These are phyloP conservation scores for Botryococcus braunii DNA, from an alignment of 163 green algal species.

Conservation along the genomic window DNA sequence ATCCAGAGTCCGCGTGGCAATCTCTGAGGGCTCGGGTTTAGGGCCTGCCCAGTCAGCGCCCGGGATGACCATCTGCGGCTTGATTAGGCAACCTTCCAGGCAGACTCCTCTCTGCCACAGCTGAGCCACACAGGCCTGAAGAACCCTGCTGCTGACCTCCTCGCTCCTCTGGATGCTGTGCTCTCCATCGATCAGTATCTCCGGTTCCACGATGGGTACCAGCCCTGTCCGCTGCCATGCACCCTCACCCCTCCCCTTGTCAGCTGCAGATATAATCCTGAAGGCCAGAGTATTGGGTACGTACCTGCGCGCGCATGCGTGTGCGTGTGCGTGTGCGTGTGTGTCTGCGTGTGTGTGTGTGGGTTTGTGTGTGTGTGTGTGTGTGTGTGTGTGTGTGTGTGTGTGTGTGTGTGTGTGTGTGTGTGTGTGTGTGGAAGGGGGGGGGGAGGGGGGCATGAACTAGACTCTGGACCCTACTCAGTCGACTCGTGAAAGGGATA, in stretches of 20 bases:
- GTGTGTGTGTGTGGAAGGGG: no score
- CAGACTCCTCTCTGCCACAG: slow-evolving; percentile 31
- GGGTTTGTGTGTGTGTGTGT: slow-evolving; percentile 49
- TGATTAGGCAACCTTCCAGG: slow-evolving; percentile 68
- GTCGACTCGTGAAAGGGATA: no score
- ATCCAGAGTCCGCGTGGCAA: slow-evolving; percentile 61
- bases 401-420: no score
- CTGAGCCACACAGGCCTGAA: slow-evolving; percentile 3
- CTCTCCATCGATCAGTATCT: slow-evolving; percentile 76
- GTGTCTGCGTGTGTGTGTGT: slow-evolving; percentile 58
- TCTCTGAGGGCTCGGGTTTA: slow-evolving; percentile 31
- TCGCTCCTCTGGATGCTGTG: slow-evolving; percentile 39
- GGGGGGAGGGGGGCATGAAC: no score
- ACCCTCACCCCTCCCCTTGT: background rate
- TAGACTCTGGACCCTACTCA: no score
- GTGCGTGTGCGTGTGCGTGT: slow-evolving; percentile 41
- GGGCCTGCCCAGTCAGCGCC: slow-evolving; percentile 30
- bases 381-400: background rate
- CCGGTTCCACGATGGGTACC: slow-evolving; percentile 79
- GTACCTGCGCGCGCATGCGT: background rate
- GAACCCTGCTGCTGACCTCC: slow-evolving; percentile 16
- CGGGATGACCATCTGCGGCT: slow-evolving; percentile 75
- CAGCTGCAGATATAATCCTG: background rate
- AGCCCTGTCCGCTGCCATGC: slow-evolving; percentile 47
- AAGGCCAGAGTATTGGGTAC: background rate